These are phyloP conservation scores for Nakazawaea ernobii DNA, from an alignment of 805 yeast genomes.

Conservation along the genomic window DNA sequence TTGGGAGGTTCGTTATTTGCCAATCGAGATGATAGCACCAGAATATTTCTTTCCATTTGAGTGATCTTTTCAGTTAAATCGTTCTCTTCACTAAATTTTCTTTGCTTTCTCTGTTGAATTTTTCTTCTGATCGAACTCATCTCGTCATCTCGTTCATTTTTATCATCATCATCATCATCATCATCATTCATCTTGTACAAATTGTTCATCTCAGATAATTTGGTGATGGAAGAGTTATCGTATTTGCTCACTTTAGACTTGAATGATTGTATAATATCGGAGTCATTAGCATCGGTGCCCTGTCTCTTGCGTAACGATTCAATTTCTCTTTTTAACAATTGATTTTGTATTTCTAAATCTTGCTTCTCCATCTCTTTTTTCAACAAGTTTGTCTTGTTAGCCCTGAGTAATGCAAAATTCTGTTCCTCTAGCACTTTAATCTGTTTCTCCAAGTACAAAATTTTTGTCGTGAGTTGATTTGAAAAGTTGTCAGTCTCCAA, in stretches of 20 bases:
- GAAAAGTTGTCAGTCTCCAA: background rate
- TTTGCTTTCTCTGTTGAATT: slow-evolving; percentile 1
- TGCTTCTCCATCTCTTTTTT: slow-evolving; percentile 11
- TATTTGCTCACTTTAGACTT: background rate
- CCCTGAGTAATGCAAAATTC: background rate
- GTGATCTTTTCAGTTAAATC: background rate
- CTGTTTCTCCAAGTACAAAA: background rate
- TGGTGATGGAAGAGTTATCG: background rate
- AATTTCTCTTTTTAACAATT: slow-evolving; percentile 4
- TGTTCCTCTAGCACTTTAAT: slow-evolving; percentile 6
- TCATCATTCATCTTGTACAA: background rate
- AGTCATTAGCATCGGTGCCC: background rate
- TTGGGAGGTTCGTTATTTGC: background rate
- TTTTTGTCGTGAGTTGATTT: background rate
- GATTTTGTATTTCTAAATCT: slow-evolving; percentile 8
- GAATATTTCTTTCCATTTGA: background rate
- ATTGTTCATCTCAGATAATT: background rate
- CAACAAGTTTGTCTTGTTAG: slow-evolving; percentile 1
- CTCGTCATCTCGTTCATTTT: background rate
- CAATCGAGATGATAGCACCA: background rate
- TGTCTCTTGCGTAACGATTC: slow-evolving; percentile 1
- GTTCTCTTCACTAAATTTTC: background rate
- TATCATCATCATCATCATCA: background rate
- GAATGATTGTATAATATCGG: background rate
- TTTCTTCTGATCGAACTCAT: slow-evolving; percentile 1